A percentile compares a stretch with the other conserved stretches of the same genome.
Evolutionary conservation across 2,329 filamentous ascomycete species (phyloP).

Genomic region (Exophiala xenobiotica): DNA sequence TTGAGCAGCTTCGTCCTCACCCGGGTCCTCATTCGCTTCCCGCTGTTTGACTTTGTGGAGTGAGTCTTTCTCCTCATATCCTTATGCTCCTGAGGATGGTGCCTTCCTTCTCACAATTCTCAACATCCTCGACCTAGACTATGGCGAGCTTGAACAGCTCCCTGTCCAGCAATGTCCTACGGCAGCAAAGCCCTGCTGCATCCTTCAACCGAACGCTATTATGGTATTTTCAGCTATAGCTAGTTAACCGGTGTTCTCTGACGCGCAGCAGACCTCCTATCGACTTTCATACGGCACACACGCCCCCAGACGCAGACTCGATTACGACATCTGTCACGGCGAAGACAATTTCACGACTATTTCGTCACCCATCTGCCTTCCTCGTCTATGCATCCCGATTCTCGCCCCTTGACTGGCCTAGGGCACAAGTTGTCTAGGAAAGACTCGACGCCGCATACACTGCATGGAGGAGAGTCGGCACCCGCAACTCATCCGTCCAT

Average conservation of each 20-base stretch:
- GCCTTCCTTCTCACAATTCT: background rate
- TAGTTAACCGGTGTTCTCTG: slow-evolving; percentile 5
- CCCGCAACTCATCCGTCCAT: slow-evolving; percentile 60
- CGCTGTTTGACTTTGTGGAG: too few species aligned
- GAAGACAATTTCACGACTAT: slow-evolving; percentile 81
- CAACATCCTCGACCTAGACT: slow-evolving; percentile 5
- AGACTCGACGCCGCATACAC: slow-evolving; percentile 75
- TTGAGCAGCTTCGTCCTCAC: too few species aligned
- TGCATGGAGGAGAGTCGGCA: slow-evolving; percentile 50
- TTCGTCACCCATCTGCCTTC: slow-evolving; percentile 95
- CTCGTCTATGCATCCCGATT: slow-evolving; percentile 87
- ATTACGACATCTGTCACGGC: slow-evolving; percentile 29
- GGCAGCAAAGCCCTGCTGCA: slow-evolving; percentile 23
- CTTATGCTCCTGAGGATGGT: slow-evolving; percentile 4
- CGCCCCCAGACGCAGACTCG: slow-evolving; percentile 17
- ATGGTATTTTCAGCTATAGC: slow-evolving; percentile 14
- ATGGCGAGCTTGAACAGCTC: slow-evolving; percentile 26
- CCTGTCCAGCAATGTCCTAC: slow-evolving; percentile 24
- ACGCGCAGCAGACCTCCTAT: slow-evolving; percentile 36
- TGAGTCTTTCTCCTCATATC: background rate
- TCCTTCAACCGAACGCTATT: slow-evolving; percentile 21
- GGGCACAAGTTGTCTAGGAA: slow-evolving; percentile 85
- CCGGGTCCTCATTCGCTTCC: background rate
- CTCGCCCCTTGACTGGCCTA: slow-evolving; percentile 60
- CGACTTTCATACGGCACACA: slow-evolving; percentile 34